Percentiles rank a stretch among this genome's conserved stretches.
These are phyloP conservation scores for Eucalyptus victrix DNA, from an alignment of 345 rosid species.

Conservation along the genomic window DNA sequence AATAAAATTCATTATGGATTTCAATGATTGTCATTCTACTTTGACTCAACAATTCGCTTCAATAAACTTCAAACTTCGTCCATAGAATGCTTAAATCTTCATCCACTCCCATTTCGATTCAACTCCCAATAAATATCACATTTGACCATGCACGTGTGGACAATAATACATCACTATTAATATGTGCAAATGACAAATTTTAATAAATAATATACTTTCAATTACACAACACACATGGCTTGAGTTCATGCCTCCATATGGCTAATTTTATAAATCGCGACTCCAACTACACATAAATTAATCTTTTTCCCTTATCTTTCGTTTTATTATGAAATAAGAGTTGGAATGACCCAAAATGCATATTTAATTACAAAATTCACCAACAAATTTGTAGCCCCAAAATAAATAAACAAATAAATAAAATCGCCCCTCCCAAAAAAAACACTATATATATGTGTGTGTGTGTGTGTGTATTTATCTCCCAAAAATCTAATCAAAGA, in stretches of 20 bases:
- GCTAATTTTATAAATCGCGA: not conserved
- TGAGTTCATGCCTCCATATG: rapidly evolving
- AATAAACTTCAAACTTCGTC: not conserved
- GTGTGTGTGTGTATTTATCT: not conserved
- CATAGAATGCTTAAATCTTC: not conserved
- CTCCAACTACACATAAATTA: not conserved
- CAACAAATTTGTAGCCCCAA: not conserved
- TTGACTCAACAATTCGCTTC: not conserved
- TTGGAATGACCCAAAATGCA: not conserved
- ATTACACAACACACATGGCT: not conserved
- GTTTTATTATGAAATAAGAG: not conserved
- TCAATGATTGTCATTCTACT: not conserved
- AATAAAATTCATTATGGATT: not conserved
- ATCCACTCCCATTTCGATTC: not conserved
- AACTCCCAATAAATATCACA: not conserved
- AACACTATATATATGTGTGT: not conserved
- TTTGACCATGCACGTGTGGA: not conserved
- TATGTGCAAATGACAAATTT: rapidly evolving
- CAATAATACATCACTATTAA: not conserved
- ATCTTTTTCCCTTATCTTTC: not conserved
- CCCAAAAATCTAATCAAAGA: not conserved
- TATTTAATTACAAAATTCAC: not conserved
- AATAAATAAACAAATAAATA: not conserved
- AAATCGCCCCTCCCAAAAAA: not conserved
- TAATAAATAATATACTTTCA: not conserved